phyloP scores from a whole-genome alignment of 768 basidiomycete genomes.

The Tricholoma flavovirens region DNA sequence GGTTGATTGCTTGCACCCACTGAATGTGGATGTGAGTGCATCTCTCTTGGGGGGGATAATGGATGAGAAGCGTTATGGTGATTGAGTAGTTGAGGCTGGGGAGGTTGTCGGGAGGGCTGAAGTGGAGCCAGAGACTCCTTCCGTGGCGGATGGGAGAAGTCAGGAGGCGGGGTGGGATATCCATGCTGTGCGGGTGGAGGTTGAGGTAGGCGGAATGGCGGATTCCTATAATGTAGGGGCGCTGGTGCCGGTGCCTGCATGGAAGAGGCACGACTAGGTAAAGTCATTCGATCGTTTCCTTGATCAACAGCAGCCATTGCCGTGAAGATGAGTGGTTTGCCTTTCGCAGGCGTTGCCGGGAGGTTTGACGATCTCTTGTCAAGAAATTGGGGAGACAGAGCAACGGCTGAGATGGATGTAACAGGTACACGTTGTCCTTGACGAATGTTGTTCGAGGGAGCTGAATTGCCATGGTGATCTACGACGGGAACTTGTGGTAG shows the following conservation, averaged over 20 bases:
- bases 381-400: slow-evolving; percentile 17
- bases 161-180: slow-evolving; percentile 2
- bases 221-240: not conserved
- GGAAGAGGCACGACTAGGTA: not conserved
- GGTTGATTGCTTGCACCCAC: not conserved
- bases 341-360: slow-evolving; percentile 22
- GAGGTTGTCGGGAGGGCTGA: not conserved
- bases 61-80: not conserved
- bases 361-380: slow-evolving; percentile 17
- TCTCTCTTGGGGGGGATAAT: slow-evolving; percentile 6
- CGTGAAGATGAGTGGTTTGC: slow-evolving; percentile 60
- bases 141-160: not conserved
- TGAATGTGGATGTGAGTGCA: not conserved
- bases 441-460: slow-evolving; percentile 2
- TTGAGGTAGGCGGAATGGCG: not conserved
- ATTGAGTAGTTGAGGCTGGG: not conserved
- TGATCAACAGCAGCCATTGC: slow-evolving; percentile 39
- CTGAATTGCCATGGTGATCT: not conserved
- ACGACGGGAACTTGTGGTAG: slow-evolving; percentile 1
- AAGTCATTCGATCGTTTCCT: slow-evolving; percentile 7
- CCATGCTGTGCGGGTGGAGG: not conserved
- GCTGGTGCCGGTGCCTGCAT: not conserved
- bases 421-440: slow-evolving; percentile 3
- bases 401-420: slow-evolving; percentile 6
- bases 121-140: not conserved